Percentiles rank a stretch among this genome's conserved stretches.
Conservation (phyloP, 768 basidiomycete species). For the Lentinula raphanica region DNA sequence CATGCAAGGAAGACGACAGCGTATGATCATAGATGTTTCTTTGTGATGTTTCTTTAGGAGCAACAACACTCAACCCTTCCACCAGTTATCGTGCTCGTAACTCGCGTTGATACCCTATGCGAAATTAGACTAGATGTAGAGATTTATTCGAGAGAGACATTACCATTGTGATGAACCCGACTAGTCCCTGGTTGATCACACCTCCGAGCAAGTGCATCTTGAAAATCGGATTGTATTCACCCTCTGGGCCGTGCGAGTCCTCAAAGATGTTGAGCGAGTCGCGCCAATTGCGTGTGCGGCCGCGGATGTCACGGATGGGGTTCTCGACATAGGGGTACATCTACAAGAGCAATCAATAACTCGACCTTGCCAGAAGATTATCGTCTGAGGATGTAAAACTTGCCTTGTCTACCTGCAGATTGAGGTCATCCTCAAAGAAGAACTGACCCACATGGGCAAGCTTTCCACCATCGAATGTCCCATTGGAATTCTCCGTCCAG, state of each 20-base stretch:
- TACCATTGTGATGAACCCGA: slow-evolving; percentile 56
- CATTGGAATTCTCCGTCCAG: slow-evolving; percentile 40
- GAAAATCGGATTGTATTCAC: slow-evolving; percentile 49
- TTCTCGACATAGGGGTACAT: slow-evolving; percentile 51
- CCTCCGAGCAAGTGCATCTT: slow-evolving; percentile 45
- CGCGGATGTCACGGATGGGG: slow-evolving; percentile 39
- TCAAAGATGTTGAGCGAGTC: slow-evolving; percentile 52
- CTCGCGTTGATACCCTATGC: slow-evolving; percentile 18
- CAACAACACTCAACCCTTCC: too few relatives aligned
- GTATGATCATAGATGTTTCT: background rate
- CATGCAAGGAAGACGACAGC: background rate
- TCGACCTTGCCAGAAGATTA: background rate
- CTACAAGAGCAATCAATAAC: slow-evolving; percentile 15
- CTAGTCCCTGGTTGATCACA: slow-evolving; percentile 43
- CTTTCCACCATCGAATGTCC: slow-evolving; percentile 38
- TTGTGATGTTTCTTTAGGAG: too few relatives aligned
- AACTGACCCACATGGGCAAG: slow-evolving; percentile 48
- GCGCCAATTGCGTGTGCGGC: slow-evolving; percentile 47
- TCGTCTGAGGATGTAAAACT: slow-evolving; percentile 6
- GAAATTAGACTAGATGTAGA: background rate
- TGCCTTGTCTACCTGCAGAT: slow-evolving; percentile 42
- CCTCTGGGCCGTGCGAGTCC: slow-evolving; percentile 43
- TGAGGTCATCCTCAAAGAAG: slow-evolving; percentile 53
- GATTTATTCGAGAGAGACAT: slow-evolving; percentile 4
- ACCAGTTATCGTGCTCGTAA: slow-evolving; percentile 17